Evolutionary conservation across 2,329 filamentous ascomycete genomes (phyloP), one percentile per base, ranked within the genome.

Genomic region (Sclerotinia borealis): DNA sequence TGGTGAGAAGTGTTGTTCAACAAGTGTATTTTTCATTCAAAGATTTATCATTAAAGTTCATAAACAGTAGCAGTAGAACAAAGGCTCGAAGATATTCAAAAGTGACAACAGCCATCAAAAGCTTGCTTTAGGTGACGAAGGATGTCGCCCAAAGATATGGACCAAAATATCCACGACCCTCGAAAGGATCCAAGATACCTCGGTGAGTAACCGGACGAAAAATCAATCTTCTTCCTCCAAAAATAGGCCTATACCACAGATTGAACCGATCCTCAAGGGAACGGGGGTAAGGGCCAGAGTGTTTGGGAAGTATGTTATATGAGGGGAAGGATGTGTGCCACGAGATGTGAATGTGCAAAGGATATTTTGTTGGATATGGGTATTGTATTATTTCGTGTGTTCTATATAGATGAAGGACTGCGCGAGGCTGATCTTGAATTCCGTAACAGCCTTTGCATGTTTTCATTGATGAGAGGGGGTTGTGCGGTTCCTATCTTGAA

Each of bases 181-280:
- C 48, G 59, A 73, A 76, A 64, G 37, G 34, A 74, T 72, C 75
- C 75, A 78, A 79, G 79, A 81, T 80, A 82, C 79, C 79, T 83
- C 82, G 87, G 85, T 91, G 88, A 91, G 88, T 90, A 86, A 78
- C 76, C 76, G 81, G 81, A 76, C 78, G 69, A 39, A 58, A 63
- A n/a, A 71, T 86, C 77, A 70, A 80, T 92, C 85, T 93, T 83
- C 89, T 89, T 91, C 80, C 83, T 82, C 84, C 85, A 85, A 91
- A 92, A 92, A 92, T 91, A 89, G 88, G 89, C 85, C 86, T 81
- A 82, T 80, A 86, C 87, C 88, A 91, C 80, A 78, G 85, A 72
- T 72, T 72, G 72, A 75, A 76, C 74, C 72, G 68, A 72, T 76
- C 76, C 73, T 68, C 72, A 25, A 76, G 55, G 75, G 72, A 81